Conservation (phyloP, 345 rosid species). For the Gossypium australe region DNA sequence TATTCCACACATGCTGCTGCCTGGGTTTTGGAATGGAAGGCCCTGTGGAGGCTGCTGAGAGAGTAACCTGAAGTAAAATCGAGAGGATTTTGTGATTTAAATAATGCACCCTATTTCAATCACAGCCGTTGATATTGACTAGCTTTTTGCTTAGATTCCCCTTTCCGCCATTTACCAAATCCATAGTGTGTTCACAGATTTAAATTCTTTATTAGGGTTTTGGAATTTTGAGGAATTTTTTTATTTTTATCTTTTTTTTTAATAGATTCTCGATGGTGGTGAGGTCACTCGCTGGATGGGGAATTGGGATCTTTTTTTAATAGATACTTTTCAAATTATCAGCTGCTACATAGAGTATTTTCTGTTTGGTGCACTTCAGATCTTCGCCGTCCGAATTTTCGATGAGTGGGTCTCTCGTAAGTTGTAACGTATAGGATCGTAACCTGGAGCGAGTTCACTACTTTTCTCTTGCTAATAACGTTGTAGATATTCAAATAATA, state of each 20-base stretch:
- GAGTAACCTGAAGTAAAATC: not conserved
- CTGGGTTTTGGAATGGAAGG: not conserved
- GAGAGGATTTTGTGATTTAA: slow-evolving; percentile 5
- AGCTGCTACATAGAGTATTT: not conserved
- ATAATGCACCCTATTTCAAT: slow-evolving; percentile 14
- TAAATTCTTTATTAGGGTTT: not conserved
- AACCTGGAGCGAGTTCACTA: not conserved
- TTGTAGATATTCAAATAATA: not conserved
- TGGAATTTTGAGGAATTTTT: not conserved
- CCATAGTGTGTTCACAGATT: not conserved
- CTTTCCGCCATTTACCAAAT: not conserved
- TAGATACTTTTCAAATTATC: not conserved
- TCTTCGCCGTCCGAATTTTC: not conserved
- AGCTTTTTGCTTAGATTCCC: not conserved
- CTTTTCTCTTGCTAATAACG: not conserved
- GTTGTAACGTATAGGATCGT: not conserved
- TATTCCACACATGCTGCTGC: slow-evolving; percentile 72
- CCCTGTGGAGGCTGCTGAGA: slow-evolving; percentile 2
- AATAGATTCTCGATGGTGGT: not conserved
- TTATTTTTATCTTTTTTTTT: not conserved
- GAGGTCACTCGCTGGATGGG: not conserved
- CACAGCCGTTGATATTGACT: slow-evolving; percentile 33
- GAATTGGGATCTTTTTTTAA: not conserved
- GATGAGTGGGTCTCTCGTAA: not conserved
- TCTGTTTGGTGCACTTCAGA: not conserved